Base-by-base conservation (phyloP, 371 early-diverging fungal species). In the Mucor irregularis region DNA sequence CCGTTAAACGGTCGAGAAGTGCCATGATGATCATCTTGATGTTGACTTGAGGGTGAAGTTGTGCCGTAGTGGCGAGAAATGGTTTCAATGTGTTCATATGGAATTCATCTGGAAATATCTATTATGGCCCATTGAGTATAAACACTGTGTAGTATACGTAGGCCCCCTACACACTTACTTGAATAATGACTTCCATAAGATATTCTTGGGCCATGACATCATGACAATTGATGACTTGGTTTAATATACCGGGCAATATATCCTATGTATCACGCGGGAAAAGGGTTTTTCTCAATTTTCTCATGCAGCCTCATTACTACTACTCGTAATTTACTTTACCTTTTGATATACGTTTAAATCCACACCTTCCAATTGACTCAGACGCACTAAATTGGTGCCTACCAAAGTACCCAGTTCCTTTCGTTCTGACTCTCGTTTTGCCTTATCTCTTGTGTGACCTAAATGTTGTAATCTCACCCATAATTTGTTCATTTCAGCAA, bases 401-500 rank as follows among this genome's bases (percentile, higher is more conserved):
- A 97, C 94, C 37, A 97, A 80, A 54, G 92, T 90, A 55, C 90
- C 83, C 57, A 97, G 76, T 43, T 97, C 96, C 55, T 89, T 88
- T 19, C 97, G 85, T 82, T 97, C 97, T 53, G 84, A 81, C 66
- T 95, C 95, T 24, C 97, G 78, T 68, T 88, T 90, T 61, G 90
- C 93, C n/a, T 91, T 84, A 67, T 97, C 97, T 8, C 91, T 76
- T 30, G 89, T 88, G 64, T 90, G 87, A 4, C 97, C 97, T 66
- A 93, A 91, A 73, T 94, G 91, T 72, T 97, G 97, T 53, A 95
- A 75, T 1, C 97, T 86, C 10, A 97, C 95, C 97, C 97, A 97
- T 13, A 97, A 83, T 78, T 96, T 97, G 75, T 96, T 96, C 96
- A 95, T 97, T 76, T 97, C 96, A 33, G 90, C 88, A 70, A 97